Percentiles rank a stretch among this genome's conserved stretches.
Evolutionary conservation across 2,329 filamentous ascomycete species (phyloP).

Genomic region (Claviceps sp.): DNA sequence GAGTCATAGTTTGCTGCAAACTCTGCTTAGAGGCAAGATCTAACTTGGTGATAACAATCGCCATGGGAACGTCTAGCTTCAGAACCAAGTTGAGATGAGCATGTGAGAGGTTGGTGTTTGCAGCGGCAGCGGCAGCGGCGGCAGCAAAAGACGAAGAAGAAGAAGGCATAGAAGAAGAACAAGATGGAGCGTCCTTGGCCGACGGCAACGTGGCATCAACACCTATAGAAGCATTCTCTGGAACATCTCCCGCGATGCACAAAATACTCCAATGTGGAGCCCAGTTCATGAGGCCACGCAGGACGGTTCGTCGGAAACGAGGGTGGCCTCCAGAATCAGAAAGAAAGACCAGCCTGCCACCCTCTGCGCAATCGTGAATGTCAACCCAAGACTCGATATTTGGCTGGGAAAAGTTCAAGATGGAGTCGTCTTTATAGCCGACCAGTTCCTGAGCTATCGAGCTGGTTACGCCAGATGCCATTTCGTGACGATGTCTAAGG

Average conservation of each 20-base stretch:
- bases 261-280: slow-evolving; percentile 86
- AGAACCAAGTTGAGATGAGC: slow-evolving; percentile 78
- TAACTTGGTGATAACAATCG: slow-evolving; percentile 80
- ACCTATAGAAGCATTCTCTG: slow-evolving; percentile 26
- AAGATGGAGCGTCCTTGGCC: slow-evolving; percentile 27
- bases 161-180: background rate
- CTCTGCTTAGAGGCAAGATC: slow-evolving; percentile 67
- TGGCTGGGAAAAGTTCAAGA: slow-evolving; percentile 75
- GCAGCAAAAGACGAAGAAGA: background rate
- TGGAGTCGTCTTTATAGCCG: slow-evolving; percentile 52
- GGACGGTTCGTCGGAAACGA: slow-evolving; percentile 74
- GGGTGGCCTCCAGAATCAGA: slow-evolving; percentile 88
- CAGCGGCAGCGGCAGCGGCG: slow-evolving; percentile 14
- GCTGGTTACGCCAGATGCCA: slow-evolving; percentile 81
- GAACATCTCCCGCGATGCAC: slow-evolving; percentile 71
- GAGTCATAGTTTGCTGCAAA: slow-evolving; percentile 56
- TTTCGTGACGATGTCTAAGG: slow-evolving; percentile 85
- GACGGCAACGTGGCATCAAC: slow-evolving; percentile 29
- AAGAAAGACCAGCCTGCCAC: slow-evolving; percentile 69
- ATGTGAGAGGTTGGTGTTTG: slow-evolving; percentile 57
- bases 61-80: slow-evolving; percentile 62
- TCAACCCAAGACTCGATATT: slow-evolving; percentile 91
- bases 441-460: slow-evolving; percentile 90
- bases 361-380: slow-evolving; percentile 67
- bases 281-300: slow-evolving; percentile 89